Percentiles rank a stretch among this genome's conserved stretches.
Evolutionary conservation across 2,329 filamentous ascomycete genomes (phyloP).

Genomic region (Fusarium sp.): DNA sequence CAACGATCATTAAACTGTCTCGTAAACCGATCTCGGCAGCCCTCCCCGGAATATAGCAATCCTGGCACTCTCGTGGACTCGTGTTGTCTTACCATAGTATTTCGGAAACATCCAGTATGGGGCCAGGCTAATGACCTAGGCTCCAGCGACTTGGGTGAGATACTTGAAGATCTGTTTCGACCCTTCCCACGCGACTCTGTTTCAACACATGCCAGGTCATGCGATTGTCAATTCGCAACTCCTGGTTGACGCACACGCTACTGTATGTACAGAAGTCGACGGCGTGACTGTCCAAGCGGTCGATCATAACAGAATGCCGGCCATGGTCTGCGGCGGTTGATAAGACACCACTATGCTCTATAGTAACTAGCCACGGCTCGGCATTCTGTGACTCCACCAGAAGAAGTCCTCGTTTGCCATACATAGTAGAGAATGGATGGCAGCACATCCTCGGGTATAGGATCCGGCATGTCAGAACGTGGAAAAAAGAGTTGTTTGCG

Average conservation of each 20-base stretch:
- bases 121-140: conserved; percentile 7
- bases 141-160: conserved; percentile 6
- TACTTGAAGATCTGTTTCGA: not conserved
- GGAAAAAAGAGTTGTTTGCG: conserved; percentile 3
- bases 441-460: conserved; percentile 3
- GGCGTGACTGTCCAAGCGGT: conserved; percentile 8
- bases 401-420: conserved; percentile 11
- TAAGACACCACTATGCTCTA: not conserved
- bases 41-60: conserved; percentile 1
- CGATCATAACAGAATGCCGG: conserved; percentile 29
- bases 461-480: conserved; percentile 14
- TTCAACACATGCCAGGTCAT: not conserved
- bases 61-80: conserved; percentile 2
- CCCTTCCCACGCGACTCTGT: not conserved
- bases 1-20: not conserved
- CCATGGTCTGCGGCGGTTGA: conserved; percentile 22
- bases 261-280: conserved; percentile 19
- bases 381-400: conserved; percentile 1
- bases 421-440: conserved; percentile 6
- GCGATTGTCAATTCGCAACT: not conserved
- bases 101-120: conserved; percentile 14
- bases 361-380: not conserved
- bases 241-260: conserved; percentile 12
- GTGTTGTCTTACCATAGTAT: conserved; percentile 7
- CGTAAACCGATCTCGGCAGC: conserved; percentile 19